Conservation (phyloP, 192 early-diverging fungal genomes). For the Paraglomus occultum region DNA sequence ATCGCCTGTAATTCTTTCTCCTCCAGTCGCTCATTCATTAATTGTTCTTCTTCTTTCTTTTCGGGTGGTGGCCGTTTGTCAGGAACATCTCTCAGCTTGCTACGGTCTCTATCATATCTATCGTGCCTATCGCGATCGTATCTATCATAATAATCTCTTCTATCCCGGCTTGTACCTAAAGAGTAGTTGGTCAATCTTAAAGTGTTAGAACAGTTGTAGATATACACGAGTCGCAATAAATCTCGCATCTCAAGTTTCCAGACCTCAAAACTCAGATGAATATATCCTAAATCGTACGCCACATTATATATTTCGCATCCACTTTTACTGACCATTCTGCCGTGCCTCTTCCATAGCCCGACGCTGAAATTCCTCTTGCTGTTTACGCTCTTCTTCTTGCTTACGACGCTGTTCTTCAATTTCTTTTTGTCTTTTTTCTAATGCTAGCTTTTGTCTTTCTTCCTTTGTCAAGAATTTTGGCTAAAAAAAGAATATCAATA, state of each 20-base stretch:
- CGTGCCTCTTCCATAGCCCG: constrained; percentile 48
- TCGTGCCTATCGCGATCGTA: constrained; percentile 36
- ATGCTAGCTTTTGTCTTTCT: constrained; percentile 81
- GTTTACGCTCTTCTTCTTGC: constrained; percentile 64
- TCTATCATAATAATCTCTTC: constrained; percentile 31
- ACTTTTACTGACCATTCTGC: constrained; percentile 35
- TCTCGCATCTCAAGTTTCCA: background rate
- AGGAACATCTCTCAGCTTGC: constrained; percentile 16
- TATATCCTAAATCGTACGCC: constrained; percentile 25
- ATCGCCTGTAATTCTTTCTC: constrained; percentile 25
- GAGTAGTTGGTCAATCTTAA: background rate
- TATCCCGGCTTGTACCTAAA: constrained; percentile 3
- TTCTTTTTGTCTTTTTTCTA: constrained; percentile 78
- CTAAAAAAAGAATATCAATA: constrained; percentile 35
- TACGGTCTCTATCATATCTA: constrained; percentile 27
- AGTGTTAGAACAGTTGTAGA: background rate
- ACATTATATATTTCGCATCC: constrained; percentile 32
- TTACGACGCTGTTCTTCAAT: constrained; percentile 66
- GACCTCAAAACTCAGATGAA: constrained; percentile 4
- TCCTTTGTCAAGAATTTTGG: constrained; percentile 90
- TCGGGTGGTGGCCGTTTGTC: background rate
- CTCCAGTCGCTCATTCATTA: constrained; percentile 5
- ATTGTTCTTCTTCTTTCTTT: background rate
- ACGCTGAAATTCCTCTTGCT: constrained; percentile 52
- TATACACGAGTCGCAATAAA: background rate